phyloP scores from a whole-genome alignment of 2,329 filamentous ascomycete genomes.

The Anisogramma anomala region DNA sequence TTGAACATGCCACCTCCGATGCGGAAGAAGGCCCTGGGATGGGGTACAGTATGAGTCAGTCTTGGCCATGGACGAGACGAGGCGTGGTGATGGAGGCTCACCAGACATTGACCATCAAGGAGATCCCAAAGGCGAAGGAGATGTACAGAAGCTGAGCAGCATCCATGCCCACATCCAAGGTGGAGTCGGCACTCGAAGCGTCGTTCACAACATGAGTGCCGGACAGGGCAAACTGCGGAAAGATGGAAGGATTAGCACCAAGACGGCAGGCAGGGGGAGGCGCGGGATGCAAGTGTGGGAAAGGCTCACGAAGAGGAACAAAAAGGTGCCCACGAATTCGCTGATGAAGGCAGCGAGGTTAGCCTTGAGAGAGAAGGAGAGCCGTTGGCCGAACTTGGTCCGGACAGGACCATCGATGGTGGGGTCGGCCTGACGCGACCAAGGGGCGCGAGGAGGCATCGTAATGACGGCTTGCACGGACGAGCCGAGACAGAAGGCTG shows the following conservation, averaged over 20 bases:
- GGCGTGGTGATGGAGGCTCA: neutral
- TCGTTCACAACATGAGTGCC: conserved; percentile 20
- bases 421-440: conserved; percentile 1
- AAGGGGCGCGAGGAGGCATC: conserved; percentile 13
- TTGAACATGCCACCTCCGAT: conserved; percentile 42
- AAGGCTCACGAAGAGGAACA: conserved; percentile 34
- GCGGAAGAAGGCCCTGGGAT: conserved; percentile 35
- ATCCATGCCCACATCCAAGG: conserved; percentile 20
- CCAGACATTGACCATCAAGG: conserved; percentile 43
- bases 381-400: conserved; percentile 1
- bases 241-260: neutral
- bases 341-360: conserved; percentile 32
- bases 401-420: conserved; percentile 6
- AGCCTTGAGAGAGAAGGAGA: conserved; percentile 18
- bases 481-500: neutral
- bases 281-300: neutral
- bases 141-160: conserved; percentile 35
- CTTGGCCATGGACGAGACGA: neutral
- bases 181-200: conserved; percentile 11
- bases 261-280: neutral
- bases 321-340: conserved; percentile 42
- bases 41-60: neutral
- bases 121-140: conserved; percentile 36
- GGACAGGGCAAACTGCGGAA: conserved; percentile 19
- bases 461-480: neutral